Evolutionary conservation across 352 stramenopile genomes (phyloP).

Genomic region (Albugo laibachii): DNA sequence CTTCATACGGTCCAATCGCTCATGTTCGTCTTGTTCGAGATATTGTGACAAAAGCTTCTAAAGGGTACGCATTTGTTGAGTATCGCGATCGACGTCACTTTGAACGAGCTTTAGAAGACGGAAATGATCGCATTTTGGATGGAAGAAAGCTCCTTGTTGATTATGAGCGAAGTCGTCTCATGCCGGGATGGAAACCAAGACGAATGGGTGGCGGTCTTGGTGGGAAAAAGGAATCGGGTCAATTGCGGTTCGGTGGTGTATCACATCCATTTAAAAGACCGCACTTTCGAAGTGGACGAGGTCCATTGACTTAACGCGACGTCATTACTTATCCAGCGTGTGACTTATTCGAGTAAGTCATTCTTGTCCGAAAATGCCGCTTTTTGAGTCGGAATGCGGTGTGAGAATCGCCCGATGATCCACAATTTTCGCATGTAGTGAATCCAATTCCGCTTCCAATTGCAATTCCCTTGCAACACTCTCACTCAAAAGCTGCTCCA

Average conservation of each 20-base stretch:
- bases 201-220: conserved; percentile 60
- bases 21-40: conserved; percentile 47
- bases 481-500: conserved; percentile 68
- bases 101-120: conserved; percentile 25
- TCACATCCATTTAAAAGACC: conserved; percentile 30
- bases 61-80: conserved; percentile 65
- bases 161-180: conserved; percentile 53
- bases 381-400: no score
- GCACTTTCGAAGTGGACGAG: no score
- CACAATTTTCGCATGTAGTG: conserved; percentile 14
- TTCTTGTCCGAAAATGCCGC: no score
- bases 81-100: conserved; percentile 36
- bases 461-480: conserved; percentile 69
- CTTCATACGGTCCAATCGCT: conserved; percentile 19
- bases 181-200: conserved; percentile 64
- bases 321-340: no score
- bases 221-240: conserved; percentile 53
- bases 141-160: conserved; percentile 46
- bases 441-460: conserved; percentile 59
- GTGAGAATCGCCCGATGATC: neutral
- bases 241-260: conserved; percentile 62
- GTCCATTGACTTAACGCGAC: no score
- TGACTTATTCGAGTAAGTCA: no score
- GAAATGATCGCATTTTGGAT: conserved; percentile 36
- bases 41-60: conserved; percentile 33